A percentile compares a stretch with the other conserved stretches of the same genome.
Evolutionary conservation across 2,329 filamentous ascomycete species (phyloP).

Genomic region (Apiospora malaysiana): DNA sequence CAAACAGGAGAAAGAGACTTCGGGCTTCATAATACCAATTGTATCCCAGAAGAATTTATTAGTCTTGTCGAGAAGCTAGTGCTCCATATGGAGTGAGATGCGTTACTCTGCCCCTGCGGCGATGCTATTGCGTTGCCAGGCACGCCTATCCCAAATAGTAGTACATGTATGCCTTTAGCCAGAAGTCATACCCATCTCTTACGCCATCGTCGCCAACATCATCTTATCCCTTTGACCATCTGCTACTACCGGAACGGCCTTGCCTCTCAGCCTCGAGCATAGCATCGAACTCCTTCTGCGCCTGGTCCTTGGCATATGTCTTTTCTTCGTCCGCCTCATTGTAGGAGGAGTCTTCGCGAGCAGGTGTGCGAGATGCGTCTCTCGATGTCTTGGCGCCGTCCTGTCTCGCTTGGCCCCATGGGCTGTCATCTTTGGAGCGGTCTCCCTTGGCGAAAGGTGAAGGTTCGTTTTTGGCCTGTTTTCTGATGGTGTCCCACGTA

Average conservation of each 20-base stretch:
- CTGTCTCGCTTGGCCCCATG: constrained; percentile 31
- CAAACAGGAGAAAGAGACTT: neutral
- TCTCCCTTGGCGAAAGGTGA: constrained; percentile 29
- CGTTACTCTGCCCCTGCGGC: neutral
- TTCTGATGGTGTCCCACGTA: constrained; percentile 53
- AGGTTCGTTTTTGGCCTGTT: constrained; percentile 37
- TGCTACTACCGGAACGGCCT: constrained; percentile 10
- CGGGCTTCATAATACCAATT: neutral
- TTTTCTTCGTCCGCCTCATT: constrained; percentile 45
- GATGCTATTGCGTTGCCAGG: neutral
- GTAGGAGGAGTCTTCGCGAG: constrained; percentile 42
- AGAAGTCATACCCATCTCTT: neutral
- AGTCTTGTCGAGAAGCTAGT: neutral
- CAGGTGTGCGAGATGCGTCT: neutral
- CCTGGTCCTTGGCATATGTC: constrained; percentile 48
- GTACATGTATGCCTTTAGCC: neutral
- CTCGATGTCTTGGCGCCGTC: constrained; percentile 6
- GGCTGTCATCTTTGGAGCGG: constrained; percentile 35
- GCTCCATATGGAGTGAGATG: neutral
- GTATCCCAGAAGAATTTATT: neutral
- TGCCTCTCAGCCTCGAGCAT: constrained; percentile 51
- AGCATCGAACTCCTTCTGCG: constrained; percentile 57
- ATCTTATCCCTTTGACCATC: neutral
- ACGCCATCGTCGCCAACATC: neutral
- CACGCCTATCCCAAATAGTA: neutral